A percentile compares a stretch with the other conserved stretches of the same genome.
Conservation (phyloP, 2,329 filamentous ascomycete genomes). For the Drechslerella coelobrocha region DNA sequence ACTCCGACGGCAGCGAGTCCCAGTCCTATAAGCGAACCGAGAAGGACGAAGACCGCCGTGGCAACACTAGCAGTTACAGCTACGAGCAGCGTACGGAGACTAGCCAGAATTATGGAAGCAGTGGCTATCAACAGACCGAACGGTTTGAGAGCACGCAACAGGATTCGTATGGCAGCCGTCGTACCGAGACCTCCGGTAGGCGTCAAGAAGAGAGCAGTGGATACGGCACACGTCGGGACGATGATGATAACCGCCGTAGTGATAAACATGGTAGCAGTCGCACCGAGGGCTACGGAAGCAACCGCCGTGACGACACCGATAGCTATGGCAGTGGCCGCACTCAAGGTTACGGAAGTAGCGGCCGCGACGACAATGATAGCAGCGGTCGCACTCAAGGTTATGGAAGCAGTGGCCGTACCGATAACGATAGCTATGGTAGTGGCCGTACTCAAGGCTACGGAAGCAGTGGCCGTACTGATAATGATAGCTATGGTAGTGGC, state of each 20-base stretch:
- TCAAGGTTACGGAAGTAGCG: conserved; percentile 53
- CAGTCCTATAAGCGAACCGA: conserved; percentile 69
- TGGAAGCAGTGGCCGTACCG: conserved; percentile 32
- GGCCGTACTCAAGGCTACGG: conserved; percentile 50
- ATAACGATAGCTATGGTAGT: conserved; percentile 51
- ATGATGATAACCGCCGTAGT: conserved; percentile 51
- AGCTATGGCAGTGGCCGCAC: conserved; percentile 23
- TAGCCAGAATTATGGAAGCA: conserved; percentile 2
- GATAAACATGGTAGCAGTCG: conserved; percentile 47
- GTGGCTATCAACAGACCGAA: conserved; percentile 19
- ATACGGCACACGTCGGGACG: conserved; percentile 16
- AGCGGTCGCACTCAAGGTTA: conserved; percentile 53
- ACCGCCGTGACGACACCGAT: conserved; percentile 54
- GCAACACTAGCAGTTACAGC: conserved; percentile 3
- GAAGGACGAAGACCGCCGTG: conserved; percentile 64
- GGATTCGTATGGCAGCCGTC: conserved; percentile 37
- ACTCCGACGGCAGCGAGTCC: conserved; percentile 58
- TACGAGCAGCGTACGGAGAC: conserved; percentile 12
- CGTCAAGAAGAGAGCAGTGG: conserved; percentile 18
- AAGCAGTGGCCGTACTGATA: conserved; percentile 54
- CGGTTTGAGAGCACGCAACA: conserved; percentile 20
- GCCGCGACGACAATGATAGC: conserved; percentile 53
- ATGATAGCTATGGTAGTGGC: conserved; percentile 49
- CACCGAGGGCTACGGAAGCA: conserved; percentile 53
- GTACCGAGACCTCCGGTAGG: conserved; percentile 48